Percentiles rank a stretch among this genome's conserved stretches.
These are phyloP conservation scores for Sarocladiaceae sp. DNA, from an alignment of 2,329 filamentous ascomycete genomes.

Conservation along the genomic window DNA sequence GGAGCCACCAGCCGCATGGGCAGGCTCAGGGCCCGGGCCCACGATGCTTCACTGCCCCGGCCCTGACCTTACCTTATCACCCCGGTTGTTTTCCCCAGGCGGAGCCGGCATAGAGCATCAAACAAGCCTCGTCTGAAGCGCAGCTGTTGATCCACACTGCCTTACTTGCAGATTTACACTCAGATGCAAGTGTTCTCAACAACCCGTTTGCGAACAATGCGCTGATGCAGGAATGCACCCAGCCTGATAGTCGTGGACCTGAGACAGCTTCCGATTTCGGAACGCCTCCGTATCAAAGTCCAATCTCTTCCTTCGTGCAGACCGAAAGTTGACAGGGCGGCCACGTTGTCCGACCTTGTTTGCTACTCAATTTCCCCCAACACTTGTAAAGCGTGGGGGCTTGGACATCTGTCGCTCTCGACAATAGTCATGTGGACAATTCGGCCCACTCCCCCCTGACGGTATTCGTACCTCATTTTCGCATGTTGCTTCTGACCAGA, in stretches of 20 bases:
- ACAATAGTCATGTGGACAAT: constrained; percentile 1
- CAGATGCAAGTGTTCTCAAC: too few relatives aligned
- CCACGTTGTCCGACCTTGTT: not conserved
- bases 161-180: too few relatives aligned
- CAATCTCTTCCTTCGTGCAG: too few relatives aligned
- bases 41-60: constrained; percentile 2
- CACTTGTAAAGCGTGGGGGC: not conserved
- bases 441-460: constrained; percentile 5
- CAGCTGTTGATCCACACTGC: too few relatives aligned
- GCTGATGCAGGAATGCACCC: too few relatives aligned
- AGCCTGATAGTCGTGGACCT: too few relatives aligned
- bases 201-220: too few relatives aligned
- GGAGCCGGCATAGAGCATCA: constrained; percentile 3
- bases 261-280: too few relatives aligned
- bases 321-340: too few relatives aligned
- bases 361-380: not conserved
- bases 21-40: not conserved
- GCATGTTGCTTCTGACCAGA: too few relatives aligned
- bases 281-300: too few relatives aligned
- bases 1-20: constrained; percentile 4
- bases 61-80: constrained; percentile 1
- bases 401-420: not conserved
- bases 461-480: too few relatives aligned
- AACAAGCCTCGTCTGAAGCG: not conserved
- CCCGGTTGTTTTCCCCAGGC: constrained; percentile 6